Evolutionary conservation across 768 basidiomycete genomes (phyloP).

Genomic region (Dioszegia aurantiaca): DNA sequence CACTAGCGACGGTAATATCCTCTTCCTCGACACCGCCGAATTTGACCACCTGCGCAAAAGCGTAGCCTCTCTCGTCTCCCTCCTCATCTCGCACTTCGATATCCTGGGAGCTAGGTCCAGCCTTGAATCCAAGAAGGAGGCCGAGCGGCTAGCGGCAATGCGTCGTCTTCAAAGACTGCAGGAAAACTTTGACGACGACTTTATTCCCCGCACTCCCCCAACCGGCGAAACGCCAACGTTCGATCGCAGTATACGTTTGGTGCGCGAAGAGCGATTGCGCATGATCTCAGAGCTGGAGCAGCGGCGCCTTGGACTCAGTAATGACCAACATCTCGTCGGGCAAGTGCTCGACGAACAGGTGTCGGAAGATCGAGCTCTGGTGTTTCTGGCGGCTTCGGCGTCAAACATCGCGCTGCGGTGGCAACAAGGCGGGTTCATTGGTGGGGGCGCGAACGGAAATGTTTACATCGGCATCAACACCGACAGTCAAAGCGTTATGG

Average conservation of each 20-base stretch:
- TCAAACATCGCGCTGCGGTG: constrained; percentile 94
- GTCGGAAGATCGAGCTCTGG: constrained; percentile 85
- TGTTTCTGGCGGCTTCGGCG: constrained; percentile 90
- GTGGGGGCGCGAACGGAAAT: constrained; percentile 97
- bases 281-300: constrained; percentile 62
- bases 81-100: constrained; percentile 96
- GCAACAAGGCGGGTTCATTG: constrained; percentile 98
- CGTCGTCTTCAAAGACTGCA: constrained; percentile 57
- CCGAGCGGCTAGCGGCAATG: constrained; percentile 68
- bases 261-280: constrained; percentile 69
- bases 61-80: constrained; percentile 91
- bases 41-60: constrained; percentile 86
- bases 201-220: constrained; percentile 40
- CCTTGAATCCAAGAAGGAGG: constrained; percentile 81
- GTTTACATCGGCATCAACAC: constrained; percentile 98
- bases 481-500: constrained; percentile 93
- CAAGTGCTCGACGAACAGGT: constrained; percentile 92
- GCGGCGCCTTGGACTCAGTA: constrained; percentile 61
- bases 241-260: constrained; percentile 64
- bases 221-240: constrained; percentile 32
- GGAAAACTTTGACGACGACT: constrained; percentile 53
- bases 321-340: constrained; percentile 74
- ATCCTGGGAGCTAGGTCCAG: constrained; percentile 90
- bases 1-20: constrained; percentile 81
- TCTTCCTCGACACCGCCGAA: constrained; percentile 80